Percentiles rank a stretch among this genome's conserved stretches.
phyloP scores from a whole-genome alignment of 345 rosid genomes.

The Euphorbia tirucalli region DNA sequence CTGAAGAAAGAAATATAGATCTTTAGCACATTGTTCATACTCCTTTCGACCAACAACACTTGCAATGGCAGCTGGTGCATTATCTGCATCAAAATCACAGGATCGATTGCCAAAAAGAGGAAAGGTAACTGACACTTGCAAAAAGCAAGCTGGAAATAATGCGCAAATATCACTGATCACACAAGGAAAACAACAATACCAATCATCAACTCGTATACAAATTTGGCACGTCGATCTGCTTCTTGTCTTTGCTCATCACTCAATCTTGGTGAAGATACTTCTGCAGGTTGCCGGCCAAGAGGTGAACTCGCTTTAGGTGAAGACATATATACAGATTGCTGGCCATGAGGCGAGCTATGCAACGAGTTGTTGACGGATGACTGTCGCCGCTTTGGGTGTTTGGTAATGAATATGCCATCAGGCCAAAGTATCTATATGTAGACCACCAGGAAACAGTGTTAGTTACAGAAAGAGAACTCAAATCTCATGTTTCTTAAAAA shows the following conservation, averaged over 20 bases:
- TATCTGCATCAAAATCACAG: slow-evolving; percentile 48
- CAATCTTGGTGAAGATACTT: slow-evolving; percentile 42
- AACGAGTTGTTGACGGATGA: slow-evolving; percentile 35
- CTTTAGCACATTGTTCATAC: slow-evolving; percentile 86
- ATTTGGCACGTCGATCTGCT: slow-evolving; percentile 80
- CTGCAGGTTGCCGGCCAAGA: slow-evolving; percentile 28
- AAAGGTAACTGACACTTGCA: neutral
- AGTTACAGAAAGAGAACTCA: slow-evolving; percentile 1
- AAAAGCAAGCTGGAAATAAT: neutral
- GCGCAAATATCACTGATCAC: slow-evolving; percentile 5
- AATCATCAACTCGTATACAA: slow-evolving; percentile 85
- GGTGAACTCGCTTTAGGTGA: slow-evolving; percentile 30
- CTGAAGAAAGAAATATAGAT: slow-evolving; percentile 94
- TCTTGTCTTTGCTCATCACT: slow-evolving; percentile 62
- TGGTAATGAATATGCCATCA: slow-evolving; percentile 92
- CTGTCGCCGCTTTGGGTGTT: slow-evolving; percentile 76
- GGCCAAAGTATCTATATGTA: slow-evolving; percentile 92
- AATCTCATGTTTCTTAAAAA: neutral
- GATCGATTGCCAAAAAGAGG: neutral
- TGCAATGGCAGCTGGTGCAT: slow-evolving; percentile 77
- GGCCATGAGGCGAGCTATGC: slow-evolving; percentile 11
- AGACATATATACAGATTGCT: slow-evolving; percentile 11
- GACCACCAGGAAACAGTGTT: slow-evolving; percentile 13
- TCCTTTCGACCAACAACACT: slow-evolving; percentile 89
- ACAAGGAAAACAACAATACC: slow-evolving; percentile 42